Evolutionary conservation across 2,329 filamentous ascomycete genomes (phyloP), one percentile per base, ranked within the genome.

Genomic region (Sporothrix humicola): DNA sequence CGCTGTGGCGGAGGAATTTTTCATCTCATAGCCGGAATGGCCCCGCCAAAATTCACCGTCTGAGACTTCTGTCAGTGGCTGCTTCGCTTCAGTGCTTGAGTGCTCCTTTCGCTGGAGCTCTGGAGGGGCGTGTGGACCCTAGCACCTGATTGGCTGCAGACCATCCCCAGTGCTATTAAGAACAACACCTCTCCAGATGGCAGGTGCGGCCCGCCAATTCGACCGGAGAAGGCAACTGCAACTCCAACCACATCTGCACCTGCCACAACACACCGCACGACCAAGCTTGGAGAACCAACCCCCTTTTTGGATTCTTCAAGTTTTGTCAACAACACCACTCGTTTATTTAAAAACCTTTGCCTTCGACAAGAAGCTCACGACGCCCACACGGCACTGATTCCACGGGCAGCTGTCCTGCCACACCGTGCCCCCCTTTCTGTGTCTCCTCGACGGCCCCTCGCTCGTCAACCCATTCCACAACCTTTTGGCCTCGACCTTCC

Each of bases 101-200:
- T 37, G 31, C 66, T 26, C 71, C 71, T 72, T 42, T 61, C 48
- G 50, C 52, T 50, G 42, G 50, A 69, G 50, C 71, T 69, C 46
- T 68, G 72, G 72, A 68, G 72, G 72, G 72, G 69, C 44, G 7
- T 52, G 20, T 37, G 56, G 31, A 68, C 6, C 31, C n/a, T 17
- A 42, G 48, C 42, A 2, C n/a, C 23, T 74, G 73, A 74, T 74
- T 74, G 73, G 72, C 54, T 48, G 37, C 26, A n/a, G 12, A 23
- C 23, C 23, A 59, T 20, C 26, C 42, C 42, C 23, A 1, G 5
- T 7, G 20, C 20, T 44, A 48, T 12, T 48, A n/a, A 65, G 61
- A 66, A 68, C 66, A 69, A 69, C 72, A 69, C 72, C 72, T 56
- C 66, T 56, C 50, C 52, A 17, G 50, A 37, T 58, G 52, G 37